Evolutionary conservation across 1,139 yeast species (phyloP).

Genomic region (Geotrichum carabidarum): DNA sequence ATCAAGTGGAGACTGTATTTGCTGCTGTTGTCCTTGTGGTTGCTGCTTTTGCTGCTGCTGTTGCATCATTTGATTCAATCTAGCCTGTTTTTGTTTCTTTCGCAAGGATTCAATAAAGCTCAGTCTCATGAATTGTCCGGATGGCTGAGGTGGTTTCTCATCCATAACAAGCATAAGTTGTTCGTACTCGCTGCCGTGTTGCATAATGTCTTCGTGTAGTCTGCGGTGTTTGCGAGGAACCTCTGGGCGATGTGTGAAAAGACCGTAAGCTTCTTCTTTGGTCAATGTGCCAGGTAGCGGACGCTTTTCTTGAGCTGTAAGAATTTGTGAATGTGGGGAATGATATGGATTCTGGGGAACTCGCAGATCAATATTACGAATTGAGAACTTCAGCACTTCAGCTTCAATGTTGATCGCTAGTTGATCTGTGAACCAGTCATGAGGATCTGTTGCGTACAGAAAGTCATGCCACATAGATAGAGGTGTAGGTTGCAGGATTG

Average conservation of each 20-base stretch:
- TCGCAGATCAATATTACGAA: slow-evolving; percentile 67
- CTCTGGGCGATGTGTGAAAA: slow-evolving; percentile 28
- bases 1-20: slow-evolving; percentile 16
- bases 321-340: slow-evolving; percentile 3
- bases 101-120: slow-evolving; percentile 41
- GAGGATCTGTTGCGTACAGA: slow-evolving; percentile 73
- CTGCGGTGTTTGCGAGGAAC: slow-evolving; percentile 29
- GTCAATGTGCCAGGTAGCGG: slow-evolving; percentile 1
- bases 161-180: slow-evolving; percentile 66
- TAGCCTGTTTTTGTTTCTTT: slow-evolving; percentile 35
- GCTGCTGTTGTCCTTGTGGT: slow-evolving; percentile 22
- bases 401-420: slow-evolving; percentile 75
- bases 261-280: slow-evolving; percentile 16
- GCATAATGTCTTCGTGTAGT: slow-evolving; percentile 61
- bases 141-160: slow-evolving; percentile 30
- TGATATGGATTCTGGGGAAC: slow-evolving; percentile 44
- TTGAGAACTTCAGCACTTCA: slow-evolving; percentile 71
- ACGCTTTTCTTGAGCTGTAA: slow-evolving; percentile 4
- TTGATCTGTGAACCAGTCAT: slow-evolving; percentile 65
- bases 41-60: slow-evolving; percentile 24
- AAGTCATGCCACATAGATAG: slow-evolving; percentile 79
- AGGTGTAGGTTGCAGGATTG: slow-evolving; percentile 74
- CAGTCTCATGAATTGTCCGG: slow-evolving; percentile 41
- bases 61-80: slow-evolving; percentile 27
- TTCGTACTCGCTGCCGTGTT: slow-evolving; percentile 76